A percentile compares a stretch with the other conserved stretches of the same genome.
phyloP scores from a whole-genome alignment of 2,329 filamentous ascomycete genomes.

The Atkinsonella texensis region DNA sequence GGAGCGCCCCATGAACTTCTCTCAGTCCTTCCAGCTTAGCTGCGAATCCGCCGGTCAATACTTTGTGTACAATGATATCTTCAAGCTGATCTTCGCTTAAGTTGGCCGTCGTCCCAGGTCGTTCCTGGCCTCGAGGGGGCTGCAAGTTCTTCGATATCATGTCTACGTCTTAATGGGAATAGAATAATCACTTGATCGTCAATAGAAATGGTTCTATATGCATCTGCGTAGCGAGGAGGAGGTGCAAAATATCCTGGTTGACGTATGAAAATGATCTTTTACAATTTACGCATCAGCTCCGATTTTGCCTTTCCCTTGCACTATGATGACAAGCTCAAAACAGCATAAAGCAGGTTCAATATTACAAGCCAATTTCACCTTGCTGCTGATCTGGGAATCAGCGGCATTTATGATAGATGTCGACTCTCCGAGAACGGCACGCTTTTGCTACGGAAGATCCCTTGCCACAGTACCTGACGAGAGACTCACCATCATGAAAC shows the following conservation, averaged over 20 bases:
- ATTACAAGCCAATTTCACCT: not conserved
- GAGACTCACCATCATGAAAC: no score
- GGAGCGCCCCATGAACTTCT: slow-evolving; percentile 79
- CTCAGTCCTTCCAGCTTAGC: slow-evolving; percentile 76
- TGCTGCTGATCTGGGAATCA: no score
- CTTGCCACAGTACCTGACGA: no score
- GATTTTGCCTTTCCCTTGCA: no score
- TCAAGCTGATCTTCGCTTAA: slow-evolving; percentile 70
- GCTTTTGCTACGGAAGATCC: no score
- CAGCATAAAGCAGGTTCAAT: not conserved
- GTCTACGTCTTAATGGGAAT: not conserved
- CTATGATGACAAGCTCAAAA: no score
- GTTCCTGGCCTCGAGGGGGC: not conserved
- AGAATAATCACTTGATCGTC: not conserved
- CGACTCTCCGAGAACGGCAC: no score
- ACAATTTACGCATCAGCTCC: not conserved
- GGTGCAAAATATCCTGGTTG: not conserved
- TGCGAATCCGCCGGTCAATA: slow-evolving; percentile 58
- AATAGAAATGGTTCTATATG: not conserved
- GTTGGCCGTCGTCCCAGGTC: not conserved
- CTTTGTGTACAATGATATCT: slow-evolving; percentile 90
- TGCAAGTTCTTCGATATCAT: not conserved
- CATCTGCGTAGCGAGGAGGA: slow-evolving; percentile 3
- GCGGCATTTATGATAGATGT: no score
- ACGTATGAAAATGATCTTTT: not conserved